Conservation (phyloP, 768 basidiomycete species). For the Coprinopsis cinerea region DNA sequence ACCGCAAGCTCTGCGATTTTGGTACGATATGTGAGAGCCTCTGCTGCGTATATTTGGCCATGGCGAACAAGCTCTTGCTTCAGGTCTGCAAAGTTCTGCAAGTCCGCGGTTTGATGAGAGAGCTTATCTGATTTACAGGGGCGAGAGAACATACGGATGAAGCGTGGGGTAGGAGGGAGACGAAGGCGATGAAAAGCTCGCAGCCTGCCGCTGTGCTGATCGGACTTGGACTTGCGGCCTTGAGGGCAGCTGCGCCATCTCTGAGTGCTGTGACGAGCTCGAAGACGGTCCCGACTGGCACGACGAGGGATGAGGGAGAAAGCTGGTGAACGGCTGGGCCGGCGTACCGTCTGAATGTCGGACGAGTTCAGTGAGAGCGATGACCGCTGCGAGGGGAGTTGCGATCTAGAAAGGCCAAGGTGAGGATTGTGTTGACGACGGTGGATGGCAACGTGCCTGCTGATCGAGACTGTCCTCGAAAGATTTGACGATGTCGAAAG, state of each 20-base stretch:
- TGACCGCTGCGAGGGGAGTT: slow-evolving; percentile 82
- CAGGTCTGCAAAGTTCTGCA: slow-evolving; percentile 75
- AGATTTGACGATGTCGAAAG: slow-evolving; percentile 39
- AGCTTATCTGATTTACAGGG: slow-evolving; percentile 2
- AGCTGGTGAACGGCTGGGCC: slow-evolving; percentile 4
- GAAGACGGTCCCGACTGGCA: slow-evolving; percentile 81
- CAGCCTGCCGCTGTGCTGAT: slow-evolving; percentile 87
- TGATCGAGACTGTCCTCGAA: slow-evolving; percentile 60
- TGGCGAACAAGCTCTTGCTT: slow-evolving; percentile 80
- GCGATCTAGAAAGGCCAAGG: slow-evolving; percentile 52
- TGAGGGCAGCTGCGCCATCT: slow-evolving; percentile 62
- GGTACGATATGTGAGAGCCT: slow-evolving; percentile 79
- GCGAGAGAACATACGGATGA: slow-evolving; percentile 51
- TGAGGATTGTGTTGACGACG: neutral
- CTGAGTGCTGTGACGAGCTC: slow-evolving; percentile 85
- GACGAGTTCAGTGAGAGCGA: slow-evolving; percentile 77
- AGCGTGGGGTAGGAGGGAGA: slow-evolving; percentile 79
- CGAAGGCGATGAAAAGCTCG: slow-evolving; percentile 86
- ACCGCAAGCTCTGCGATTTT: slow-evolving; percentile 88
- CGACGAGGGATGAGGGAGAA: slow-evolving; percentile 11
- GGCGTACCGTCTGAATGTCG: slow-evolving; percentile 67
- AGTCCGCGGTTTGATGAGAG: slow-evolving; percentile 9
- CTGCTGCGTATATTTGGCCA: slow-evolving; percentile 68
- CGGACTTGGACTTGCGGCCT: slow-evolving; percentile 60
- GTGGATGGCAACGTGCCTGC: slow-evolving; percentile 41